Evolutionary conservation across 768 basidiomycete species (phyloP), one percentile per base, ranked within the genome.

Genomic region (Fibroporia radiculosa): DNA sequence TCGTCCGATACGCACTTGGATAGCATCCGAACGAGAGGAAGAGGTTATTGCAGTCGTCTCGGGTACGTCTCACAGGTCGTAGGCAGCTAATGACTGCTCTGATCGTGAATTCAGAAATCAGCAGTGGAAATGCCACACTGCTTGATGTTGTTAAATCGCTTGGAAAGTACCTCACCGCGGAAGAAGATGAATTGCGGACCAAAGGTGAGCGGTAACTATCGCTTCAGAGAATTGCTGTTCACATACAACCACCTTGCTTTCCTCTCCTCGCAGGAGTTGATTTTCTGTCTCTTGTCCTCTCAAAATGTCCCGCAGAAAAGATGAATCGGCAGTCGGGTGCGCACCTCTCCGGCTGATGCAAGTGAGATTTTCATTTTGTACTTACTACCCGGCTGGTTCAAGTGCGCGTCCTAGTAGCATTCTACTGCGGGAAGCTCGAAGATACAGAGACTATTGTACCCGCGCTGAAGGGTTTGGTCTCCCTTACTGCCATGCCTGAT

Each of bases 161-260:
- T 0, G 90, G 90, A 32, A 84, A 88, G 53, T 92, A 86, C 56
- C 69, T 99, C 12, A 93, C 89, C 0, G 81, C 89, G 1, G 88
- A 93, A 46, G 86, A 95, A 44, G 87, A 84, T 54, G 68, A 71
- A 3, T 62, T 84, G 10, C 74, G 95, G 23, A 75, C 77, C 7
- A 90, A 90, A 71, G 95, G 95, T 90, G 48, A 28, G 28, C 12
- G 6, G 20, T 11, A 19, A 22, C 2, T 2, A 16, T 6, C 19
- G 13, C 22, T n/a, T n/a, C 13, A 26, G 18, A 20, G 25, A 10
- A 39, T 46, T 27, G 25, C 22, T 26, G 11, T 25, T 16, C 11
- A 12, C 25, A 44, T 16, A 18, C 18, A 4, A 20, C 33, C 26
- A 33, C 13, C 13, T 33, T 48, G 39, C 16, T 29, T n/a, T 19